These are phyloP conservation scores for Coemansia asiatica DNA, from an alignment of 192 early-diverging fungal species.

Conservation along the genomic window DNA sequence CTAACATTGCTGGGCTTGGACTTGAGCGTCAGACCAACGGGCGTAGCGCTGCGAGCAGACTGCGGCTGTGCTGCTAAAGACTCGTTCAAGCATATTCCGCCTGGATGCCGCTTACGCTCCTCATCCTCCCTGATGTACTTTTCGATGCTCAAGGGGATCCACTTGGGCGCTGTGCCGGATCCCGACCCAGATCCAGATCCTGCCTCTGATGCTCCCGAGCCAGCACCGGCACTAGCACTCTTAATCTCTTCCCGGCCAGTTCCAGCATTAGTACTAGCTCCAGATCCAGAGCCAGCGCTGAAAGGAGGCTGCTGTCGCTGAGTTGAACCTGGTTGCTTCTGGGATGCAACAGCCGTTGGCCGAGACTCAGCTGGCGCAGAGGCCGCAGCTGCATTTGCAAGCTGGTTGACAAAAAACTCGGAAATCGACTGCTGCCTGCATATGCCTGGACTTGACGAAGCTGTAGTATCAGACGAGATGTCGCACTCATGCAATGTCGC, in stretches of 20 bases:
- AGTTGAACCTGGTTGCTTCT: background rate
- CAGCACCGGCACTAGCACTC: background rate
- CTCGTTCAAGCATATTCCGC: background rate
- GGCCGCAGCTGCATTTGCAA: conserved; percentile 2
- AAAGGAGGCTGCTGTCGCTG: conserved; percentile 2
- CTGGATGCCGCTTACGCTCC: conserved; percentile 28
- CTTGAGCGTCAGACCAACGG: conserved; percentile 17
- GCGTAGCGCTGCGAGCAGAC: conserved; percentile 4
- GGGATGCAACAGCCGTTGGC: background rate
- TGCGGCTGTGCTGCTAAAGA: conserved; percentile 8
- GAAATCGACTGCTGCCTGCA: conserved; percentile 47
- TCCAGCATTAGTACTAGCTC: no score
- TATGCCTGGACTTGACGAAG: conserved; percentile 15
- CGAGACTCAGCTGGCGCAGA: background rate
- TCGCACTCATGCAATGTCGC: conserved; percentile 24
- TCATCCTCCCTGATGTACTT: conserved; percentile 52
- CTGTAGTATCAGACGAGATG: conserved; percentile 6
- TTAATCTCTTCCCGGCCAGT: background rate
- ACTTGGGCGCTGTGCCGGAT: conserved; percentile 19
- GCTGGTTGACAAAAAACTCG: conserved; percentile 48
- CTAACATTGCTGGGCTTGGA: conserved; percentile 46
- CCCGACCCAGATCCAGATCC: background rate
- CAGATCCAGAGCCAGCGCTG: background rate
- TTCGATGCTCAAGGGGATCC: conserved; percentile 53
- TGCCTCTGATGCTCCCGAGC: conserved; percentile 9